Evolutionary conservation across 345 rosid species (phyloP).

Genomic region (Heritiera fomes): DNA sequence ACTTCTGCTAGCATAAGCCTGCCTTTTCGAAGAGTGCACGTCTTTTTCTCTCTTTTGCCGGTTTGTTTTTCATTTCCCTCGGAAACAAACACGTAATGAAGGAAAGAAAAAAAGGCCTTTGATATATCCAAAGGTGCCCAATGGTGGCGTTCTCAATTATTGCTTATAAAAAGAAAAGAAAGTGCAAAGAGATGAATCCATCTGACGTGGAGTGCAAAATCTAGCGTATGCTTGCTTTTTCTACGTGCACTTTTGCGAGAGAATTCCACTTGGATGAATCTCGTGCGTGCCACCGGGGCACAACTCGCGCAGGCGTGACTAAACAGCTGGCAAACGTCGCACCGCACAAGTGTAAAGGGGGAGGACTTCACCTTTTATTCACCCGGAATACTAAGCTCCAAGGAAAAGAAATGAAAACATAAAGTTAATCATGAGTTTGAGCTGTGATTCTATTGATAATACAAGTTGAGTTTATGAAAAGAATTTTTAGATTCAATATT

Average conservation of each 20-base stretch:
- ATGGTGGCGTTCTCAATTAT: not conserved
- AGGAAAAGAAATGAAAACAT: not conserved
- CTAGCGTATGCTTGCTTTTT: not conserved
- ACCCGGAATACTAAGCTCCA: not conserved
- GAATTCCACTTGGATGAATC: constrained; percentile 36
- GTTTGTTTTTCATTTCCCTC: not conserved
- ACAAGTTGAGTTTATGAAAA: no score
- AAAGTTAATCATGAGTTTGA: no score
- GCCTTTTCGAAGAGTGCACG: not conserved
- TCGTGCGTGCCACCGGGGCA: constrained; percentile 24
- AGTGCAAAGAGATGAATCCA: not conserved
- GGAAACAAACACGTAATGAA: not conserved
- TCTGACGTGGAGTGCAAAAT: constrained; percentile 34
- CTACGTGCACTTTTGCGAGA: not conserved
- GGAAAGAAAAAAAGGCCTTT: not conserved
- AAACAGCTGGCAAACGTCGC: constrained; percentile 30
- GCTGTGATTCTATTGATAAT: no score
- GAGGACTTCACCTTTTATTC: not conserved
- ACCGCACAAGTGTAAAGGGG: not conserved
- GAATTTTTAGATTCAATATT: no score
- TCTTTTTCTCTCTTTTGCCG: not conserved
- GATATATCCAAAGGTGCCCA: not conserved
- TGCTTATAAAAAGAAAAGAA: not conserved
- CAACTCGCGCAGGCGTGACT: not conserved
- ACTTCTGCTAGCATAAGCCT: not conserved